Base-by-base conservation (phyloP, 192 early-diverging fungal genomes). In the Gigaspora rosea region DNA sequence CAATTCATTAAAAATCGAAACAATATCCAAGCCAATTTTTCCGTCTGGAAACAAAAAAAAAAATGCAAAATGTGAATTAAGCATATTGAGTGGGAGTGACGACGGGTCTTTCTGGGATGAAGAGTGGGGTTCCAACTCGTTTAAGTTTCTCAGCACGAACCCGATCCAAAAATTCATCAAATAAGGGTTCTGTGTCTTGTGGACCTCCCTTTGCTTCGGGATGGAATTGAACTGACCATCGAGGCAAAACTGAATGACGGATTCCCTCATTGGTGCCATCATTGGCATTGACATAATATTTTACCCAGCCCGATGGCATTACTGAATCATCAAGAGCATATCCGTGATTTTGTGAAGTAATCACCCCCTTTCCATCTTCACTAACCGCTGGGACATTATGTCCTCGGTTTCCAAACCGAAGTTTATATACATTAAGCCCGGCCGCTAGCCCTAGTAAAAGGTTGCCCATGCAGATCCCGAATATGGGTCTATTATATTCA, bases 381-480 rank as follows among this genome's bases (percentile, higher is more conserved):
- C 95, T 88, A 67, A 96, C 81, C 51, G 92, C 92, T 41, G 96
- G 96, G 85, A 96, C 94, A 86, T 98, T 98, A 85, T 98, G 96
- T 62, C 95, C 96, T 77, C 96, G 94, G 89, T 98, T 98, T 57
- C 96, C 96, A 71, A 91, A 41, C 2, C 41, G n/a, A n/a, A n/a
- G n/a, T n/a, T n/a, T n/a, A n/a, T n/a, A 27, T 27, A 89, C 85
- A 32, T 91, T 81, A 63, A 94, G 85, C 13, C 95, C 95, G 50
- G 96, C 96, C 10, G 96, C 94, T 85, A 96, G 86, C 58, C 94
- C 96, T 78, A 98, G 87, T 22, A 98, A 74, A 69, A 94, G 92
- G 85, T 98, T 94, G 76, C 96, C 96, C 95, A 98, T 96, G 85
- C 96, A 98, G 81, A 98, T 98, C 72, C 96, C 96, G 81, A 98